Evolutionary conservation across 177 flowering plant species (phyloP), one percentile per base, ranked within the genome.

Genomic region (Vitis hybrid): DNA sequence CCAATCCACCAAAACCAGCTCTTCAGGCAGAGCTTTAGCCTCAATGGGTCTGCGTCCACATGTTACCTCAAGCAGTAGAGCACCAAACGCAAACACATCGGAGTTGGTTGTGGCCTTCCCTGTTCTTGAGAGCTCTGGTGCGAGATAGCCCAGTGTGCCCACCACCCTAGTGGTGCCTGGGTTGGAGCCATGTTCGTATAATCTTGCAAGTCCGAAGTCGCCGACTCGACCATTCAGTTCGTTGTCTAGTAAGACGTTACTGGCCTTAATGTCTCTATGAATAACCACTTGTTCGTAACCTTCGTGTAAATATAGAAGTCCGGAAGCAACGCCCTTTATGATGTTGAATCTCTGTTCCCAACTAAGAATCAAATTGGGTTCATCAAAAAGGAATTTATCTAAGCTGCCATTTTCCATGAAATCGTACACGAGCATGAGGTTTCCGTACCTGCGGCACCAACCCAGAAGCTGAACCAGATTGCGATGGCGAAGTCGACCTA

Each of bases 71-170:
- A 90, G 77, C 78, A 89, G 19, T 13, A 90, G 51, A 2, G 90
- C 91, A 16, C 93, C 96, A 60, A 85, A 89, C 2, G 90, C 90
- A 61, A 62, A 90, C 64, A 85, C 89, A 70, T 90, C 96, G 0
- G 90, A 72, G 55, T 79, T 70, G 11, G 87, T 70, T 0, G 84
- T 83, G 13, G 87, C 81, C 78, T 83, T 81, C 8, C 93, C 96
- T 16, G 91, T 87, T 13, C 82, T 73, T 0, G 92, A 75, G 51
- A 86, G 70, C 79, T 91, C 97, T 5, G 97, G 97, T 13, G 97
- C 97, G 1, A 91, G 75, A 64, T 91, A 91, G 0, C 97, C 97
- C 22, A 89, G 69, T 4, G 97, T 91, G 9, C 97, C 94, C 16
- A 84, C 94, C 2, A 90, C 89, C 58, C 84, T 63, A 1, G 93